Evolutionary conservation across 805 yeast genomes (phyloP), one percentile per base, ranked within the genome.

Genomic region (Candida lessepsii): DNA sequence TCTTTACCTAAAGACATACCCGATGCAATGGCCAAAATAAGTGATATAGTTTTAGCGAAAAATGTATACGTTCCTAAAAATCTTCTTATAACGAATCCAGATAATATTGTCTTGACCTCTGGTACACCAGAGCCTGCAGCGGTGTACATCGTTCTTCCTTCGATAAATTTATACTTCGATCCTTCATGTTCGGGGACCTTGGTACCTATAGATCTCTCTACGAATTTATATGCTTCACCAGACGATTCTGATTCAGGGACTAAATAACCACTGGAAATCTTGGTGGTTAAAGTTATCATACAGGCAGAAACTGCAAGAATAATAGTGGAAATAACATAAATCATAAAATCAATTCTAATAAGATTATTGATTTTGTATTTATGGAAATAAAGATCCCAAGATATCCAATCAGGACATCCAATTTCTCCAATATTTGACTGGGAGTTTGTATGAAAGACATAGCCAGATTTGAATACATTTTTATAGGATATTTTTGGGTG

Each of bases 121-220:
- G 82, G 81, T 2, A 78, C 82, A 4, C 83, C 83, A 13, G 79
- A 73, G 3, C 83, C 83, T 21, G 72, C 70, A 0, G 79, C 81
- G 9, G 79, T 65, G 50, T 75, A 78, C 51, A 76, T 52, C 3
- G 46, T 44, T 31, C 57, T 50, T 2, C 54, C 53, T 21, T 41
- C 29, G 10, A 28, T 31, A 19, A 19, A 25, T 5, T 13, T 18
- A 10, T 7, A 16, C 9, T 15, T 28, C 5, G 23, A 9, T 5
- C 23, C 23, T 6, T 20, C 23, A 20, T 20, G 18, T 28, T 16
- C 19, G 9, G 13, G 27, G 27, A n/a, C 13, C 13, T 11, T 13
- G 13, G 11, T 26, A 8, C 15, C 15, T 10, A n/a, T 26, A 5
- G 11, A 13, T 7, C 5, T 13, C 29, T 26, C 15, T 7, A 5